Conservation (phyloP, 169 alveolate species). For the Eimeria maxima region DNA sequence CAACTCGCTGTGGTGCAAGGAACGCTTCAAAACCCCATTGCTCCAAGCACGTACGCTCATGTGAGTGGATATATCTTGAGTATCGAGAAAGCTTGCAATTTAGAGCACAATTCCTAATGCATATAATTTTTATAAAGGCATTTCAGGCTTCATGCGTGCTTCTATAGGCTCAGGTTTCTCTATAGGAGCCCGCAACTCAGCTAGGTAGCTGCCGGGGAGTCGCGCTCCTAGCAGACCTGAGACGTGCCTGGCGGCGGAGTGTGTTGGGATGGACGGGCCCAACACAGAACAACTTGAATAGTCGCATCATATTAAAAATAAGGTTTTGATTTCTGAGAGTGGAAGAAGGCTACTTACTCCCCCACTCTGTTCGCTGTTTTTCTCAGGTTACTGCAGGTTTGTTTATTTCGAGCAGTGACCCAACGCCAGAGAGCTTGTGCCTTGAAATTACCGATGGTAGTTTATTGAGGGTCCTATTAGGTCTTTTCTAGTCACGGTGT, state of each 20-base stretch:
- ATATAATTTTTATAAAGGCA: neutral
- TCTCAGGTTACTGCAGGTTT: conserved; percentile 32
- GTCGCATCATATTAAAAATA: neutral
- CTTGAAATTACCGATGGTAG: conserved; percentile 40
- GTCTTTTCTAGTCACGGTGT: neutral
- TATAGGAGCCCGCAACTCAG: neutral
- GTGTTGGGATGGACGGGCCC: neutral
- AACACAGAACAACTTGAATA: neutral
- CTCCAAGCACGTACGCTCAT: neutral
- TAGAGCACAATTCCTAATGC: neutral
- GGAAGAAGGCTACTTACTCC: neutral
- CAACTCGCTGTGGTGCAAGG: neutral
- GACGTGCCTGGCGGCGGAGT: conserved; percentile 54
- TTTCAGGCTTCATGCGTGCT: neutral
- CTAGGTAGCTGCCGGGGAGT: conserved; percentile 5
- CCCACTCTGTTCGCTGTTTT: neutral
- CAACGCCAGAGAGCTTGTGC: neutral
- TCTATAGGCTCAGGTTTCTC: neutral
- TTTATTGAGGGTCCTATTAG: neutral
- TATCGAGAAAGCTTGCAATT: neutral
- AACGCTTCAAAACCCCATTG: neutral
- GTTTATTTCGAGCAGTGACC: conserved; percentile 44
- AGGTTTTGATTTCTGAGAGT: conserved; percentile 36
- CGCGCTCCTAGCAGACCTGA: conserved; percentile 1
- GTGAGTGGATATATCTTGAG: neutral